A percentile compares a stretch with the other conserved stretches of the same genome.
These are phyloP conservation scores for Stephanodiscus minutulus DNA, from an alignment of 108 stramenopile species.

Conservation along the genomic window DNA sequence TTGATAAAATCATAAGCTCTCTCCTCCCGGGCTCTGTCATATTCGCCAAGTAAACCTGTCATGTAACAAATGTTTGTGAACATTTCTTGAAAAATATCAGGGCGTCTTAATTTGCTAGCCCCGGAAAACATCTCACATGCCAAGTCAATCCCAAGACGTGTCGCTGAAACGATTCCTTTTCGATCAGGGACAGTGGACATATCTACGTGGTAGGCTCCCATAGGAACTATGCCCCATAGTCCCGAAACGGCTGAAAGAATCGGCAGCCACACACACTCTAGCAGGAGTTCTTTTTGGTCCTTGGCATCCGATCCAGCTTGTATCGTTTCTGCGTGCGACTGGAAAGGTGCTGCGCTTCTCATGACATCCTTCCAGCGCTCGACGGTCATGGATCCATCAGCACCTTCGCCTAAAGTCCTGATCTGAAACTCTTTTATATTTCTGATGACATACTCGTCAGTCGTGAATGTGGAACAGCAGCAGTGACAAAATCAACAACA, in stretches of 20 bases:
- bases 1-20: slow-evolving; percentile 56
- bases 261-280: slow-evolving; percentile 82
- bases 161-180: slow-evolving; percentile 66
- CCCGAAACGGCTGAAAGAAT: slow-evolving; percentile 79
- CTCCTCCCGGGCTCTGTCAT: slow-evolving; percentile 40
- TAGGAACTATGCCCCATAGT: slow-evolving; percentile 65
- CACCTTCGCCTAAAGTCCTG: slow-evolving; percentile 87
- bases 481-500: not conserved
- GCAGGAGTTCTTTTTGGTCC: slow-evolving; percentile 78
- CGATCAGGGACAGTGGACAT: slow-evolving; percentile 18
- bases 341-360: slow-evolving; percentile 30
- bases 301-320: slow-evolving; percentile 9
- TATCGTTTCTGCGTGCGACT: not conserved
- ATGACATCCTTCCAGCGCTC: slow-evolving; percentile 91
- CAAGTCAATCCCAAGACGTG: slow-evolving; percentile 84
- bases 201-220: slow-evolving; percentile 17
- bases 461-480: not conserved
- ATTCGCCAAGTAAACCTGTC: slow-evolving; percentile 68
- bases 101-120: slow-evolving; percentile 62
- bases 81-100: slow-evolving; percentile 80
- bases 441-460: slow-evolving; percentile 5
- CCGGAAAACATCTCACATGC: slow-evolving; percentile 75
- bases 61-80: slow-evolving; percentile 68
- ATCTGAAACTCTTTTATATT: slow-evolving; percentile 88
- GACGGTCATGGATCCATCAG: slow-evolving; percentile 87